Percentiles rank a stretch among this genome's conserved stretches.
Evolutionary conservation across 2,329 filamentous ascomycete genomes (phyloP).

Genomic region (Didymella lethalis): DNA sequence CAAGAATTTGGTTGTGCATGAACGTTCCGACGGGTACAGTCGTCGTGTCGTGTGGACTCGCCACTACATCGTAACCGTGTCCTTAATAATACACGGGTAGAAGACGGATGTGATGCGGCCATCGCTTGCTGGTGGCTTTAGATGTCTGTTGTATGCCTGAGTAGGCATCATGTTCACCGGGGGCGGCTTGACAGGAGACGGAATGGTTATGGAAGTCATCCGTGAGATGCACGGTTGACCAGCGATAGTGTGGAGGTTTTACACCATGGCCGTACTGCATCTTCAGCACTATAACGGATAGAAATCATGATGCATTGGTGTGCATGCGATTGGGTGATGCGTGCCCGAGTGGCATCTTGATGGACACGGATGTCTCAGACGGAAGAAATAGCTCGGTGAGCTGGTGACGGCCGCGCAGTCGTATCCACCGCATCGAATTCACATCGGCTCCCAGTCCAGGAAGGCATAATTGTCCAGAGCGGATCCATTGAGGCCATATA

Average conservation of each 20-base stretch:
- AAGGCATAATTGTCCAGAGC: slow-evolving; percentile 33
- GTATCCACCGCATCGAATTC: not conserved
- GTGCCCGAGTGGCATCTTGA: not conserved
- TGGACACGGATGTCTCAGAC: not conserved
- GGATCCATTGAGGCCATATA: slow-evolving; percentile 38
- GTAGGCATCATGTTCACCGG: not conserved
- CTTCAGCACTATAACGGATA: not conserved
- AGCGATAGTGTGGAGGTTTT: not conserved
- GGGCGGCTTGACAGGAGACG: not conserved
- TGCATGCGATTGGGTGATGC: not conserved
- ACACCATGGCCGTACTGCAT: not conserved
- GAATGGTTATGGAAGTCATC: not conserved
- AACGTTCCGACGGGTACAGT: not conserved
- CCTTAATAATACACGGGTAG: not conserved
- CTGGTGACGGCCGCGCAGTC: not conserved
- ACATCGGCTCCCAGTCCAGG: slow-evolving; percentile 26
- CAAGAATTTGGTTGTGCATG: not conserved
- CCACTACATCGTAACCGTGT: not conserved
- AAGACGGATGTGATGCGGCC: not conserved
- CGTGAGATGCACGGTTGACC: not conserved
- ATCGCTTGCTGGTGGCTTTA: not conserved
- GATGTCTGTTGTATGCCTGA: not conserved
- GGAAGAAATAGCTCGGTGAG: not conserved
- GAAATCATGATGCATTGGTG: not conserved
- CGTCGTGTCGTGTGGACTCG: not conserved